Evolutionary conservation across 129 eudicot genomes (phyloP).

Genomic region (Flaveria ramosissima): DNA sequence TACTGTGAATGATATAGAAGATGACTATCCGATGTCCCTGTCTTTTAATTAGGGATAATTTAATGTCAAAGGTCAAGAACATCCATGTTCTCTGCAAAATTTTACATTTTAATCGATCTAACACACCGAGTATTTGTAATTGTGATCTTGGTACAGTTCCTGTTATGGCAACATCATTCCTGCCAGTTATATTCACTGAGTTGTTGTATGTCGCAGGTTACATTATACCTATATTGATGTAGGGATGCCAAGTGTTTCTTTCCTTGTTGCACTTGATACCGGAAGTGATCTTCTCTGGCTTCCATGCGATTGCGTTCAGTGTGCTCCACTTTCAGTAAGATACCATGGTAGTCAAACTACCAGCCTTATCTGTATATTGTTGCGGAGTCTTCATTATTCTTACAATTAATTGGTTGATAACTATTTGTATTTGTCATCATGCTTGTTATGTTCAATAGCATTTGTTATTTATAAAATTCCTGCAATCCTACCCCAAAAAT

Average conservation of each 20-base stretch:
- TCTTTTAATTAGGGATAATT: not conserved
- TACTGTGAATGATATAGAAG: not conserved
- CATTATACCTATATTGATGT: slow-evolving; percentile 94
- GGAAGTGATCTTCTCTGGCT: slow-evolving; percentile 98
- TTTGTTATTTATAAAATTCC: not conserved
- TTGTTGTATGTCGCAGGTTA: slow-evolving; percentile 55
- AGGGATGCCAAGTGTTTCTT: slow-evolving; percentile 93
- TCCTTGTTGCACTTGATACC: slow-evolving; percentile 91
- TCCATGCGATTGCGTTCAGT: slow-evolving; percentile 91
- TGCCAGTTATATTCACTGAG: slow-evolving; percentile 24
- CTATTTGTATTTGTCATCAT: not conserved
- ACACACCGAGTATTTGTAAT: not conserved
- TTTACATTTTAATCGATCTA: not conserved
- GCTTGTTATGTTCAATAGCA: not conserved
- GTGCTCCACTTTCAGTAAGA: slow-evolving; percentile 89
- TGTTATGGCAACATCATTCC: not conserved
- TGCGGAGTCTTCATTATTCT: not conserved
- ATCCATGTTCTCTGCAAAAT: slow-evolving; percentile 16
- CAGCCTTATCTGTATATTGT: slow-evolving; percentile 11
- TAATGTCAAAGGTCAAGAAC: slow-evolving; percentile 4
- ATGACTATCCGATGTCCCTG: not conserved
- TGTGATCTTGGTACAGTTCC: slow-evolving; percentile 16
- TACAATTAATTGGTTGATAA: slow-evolving; percentile 5
- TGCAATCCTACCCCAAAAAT: not conserved
- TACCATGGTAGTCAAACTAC: slow-evolving; percentile 64